Evolutionary conservation across 768 basidiomycete species (phyloP), one percentile per base, ranked within the genome.

Genomic region (Psilocybe cyanescens): DNA sequence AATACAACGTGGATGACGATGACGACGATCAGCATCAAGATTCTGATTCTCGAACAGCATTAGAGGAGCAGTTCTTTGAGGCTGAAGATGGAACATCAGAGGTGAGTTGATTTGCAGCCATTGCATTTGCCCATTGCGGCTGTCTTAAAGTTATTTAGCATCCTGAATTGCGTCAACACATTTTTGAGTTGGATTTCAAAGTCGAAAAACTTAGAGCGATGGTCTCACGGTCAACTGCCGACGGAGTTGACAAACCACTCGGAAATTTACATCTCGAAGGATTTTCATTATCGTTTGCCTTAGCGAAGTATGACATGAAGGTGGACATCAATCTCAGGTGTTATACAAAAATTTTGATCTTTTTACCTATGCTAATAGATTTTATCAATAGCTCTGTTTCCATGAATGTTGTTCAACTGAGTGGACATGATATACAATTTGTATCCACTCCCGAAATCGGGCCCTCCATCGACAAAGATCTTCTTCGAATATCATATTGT

Each of bases 111-210:
- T 44, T 31, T 33, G 14, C 7, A 44, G n/a, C 58, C 19, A 63
- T 24, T 50, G 30, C 19, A n/a, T 50, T 61, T 31, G 30, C 54
- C 7, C 31, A 17, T 49, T 35, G 12, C 49, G 6, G 37, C 37
- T 44, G 17, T 51, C 8, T 33, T 44, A 37, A 37, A 7, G 16
- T 49, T n/a, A 55, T 57, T 19, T 44, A 82, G 78, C 74, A 75
- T 49, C 79, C 77, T 24, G 79, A 79, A 51, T 62, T 83, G 35
- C 80, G 74, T 45, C 91, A 89, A 63, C 79, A 77, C 53, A 81
- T 86, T 0, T 93, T 99, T 63, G 91, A 97, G 72, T 78, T 99
- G 61, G 81, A 89, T 58, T 99, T 99, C 77, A 80, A 87, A 33
- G 97, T 99, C 39, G 91, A 94, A 55, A 84, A 85, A 53, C 80